Conservation (phyloP, 495 filamentous ascomycete genomes). For the Neurospora sp. region DNA sequence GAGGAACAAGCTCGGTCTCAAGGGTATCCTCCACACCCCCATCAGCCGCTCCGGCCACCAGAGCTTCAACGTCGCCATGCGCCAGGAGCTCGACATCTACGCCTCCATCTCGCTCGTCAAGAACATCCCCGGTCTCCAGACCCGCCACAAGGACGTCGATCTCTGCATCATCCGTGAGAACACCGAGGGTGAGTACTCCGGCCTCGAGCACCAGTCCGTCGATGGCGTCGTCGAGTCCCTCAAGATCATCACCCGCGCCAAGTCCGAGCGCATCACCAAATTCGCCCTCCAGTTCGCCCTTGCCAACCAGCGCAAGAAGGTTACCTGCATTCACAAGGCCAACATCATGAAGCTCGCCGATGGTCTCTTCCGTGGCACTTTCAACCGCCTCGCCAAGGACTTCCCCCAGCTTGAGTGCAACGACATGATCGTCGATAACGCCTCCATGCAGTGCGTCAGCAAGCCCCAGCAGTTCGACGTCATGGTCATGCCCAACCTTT, state of each 20-base stretch:
- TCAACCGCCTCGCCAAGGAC: conserved; percentile 77
- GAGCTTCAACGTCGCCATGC: conserved; percentile 97
- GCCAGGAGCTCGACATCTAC: conserved; percentile 98
- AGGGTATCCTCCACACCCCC: conserved; percentile 94
- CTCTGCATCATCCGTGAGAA: conserved; percentile 99
- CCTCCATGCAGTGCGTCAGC: conserved; percentile 96
- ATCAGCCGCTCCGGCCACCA: conserved; percentile 95
- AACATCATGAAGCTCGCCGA: conserved; percentile 99
- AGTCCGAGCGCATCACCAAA: conserved; percentile 96
- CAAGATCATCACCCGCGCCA: conserved; percentile 98
- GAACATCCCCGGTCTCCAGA: conserved; percentile 97
- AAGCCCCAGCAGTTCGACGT: conserved; percentile 97
- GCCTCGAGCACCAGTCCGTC: conserved; percentile 96
- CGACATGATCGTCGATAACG: conserved; percentile 99
- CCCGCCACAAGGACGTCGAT: conserved; percentile 92
- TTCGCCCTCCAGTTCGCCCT: conserved; percentile 97
- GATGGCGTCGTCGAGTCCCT: conserved; percentile 95
- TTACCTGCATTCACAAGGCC: conserved; percentile 98
- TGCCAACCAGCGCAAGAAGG: conserved; percentile 88
- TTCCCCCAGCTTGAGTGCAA: conserved; percentile 90
- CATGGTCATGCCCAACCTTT: conserved; percentile 99
- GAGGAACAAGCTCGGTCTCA: conserved; percentile 96
- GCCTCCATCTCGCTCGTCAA: conserved; percentile 96
- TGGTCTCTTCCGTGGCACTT: conserved; percentile 90
- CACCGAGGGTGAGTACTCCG: conserved; percentile 98